phyloP scores from a whole-genome alignment of 257 asterid genomes.

The Leonotis leonurus region DNA sequence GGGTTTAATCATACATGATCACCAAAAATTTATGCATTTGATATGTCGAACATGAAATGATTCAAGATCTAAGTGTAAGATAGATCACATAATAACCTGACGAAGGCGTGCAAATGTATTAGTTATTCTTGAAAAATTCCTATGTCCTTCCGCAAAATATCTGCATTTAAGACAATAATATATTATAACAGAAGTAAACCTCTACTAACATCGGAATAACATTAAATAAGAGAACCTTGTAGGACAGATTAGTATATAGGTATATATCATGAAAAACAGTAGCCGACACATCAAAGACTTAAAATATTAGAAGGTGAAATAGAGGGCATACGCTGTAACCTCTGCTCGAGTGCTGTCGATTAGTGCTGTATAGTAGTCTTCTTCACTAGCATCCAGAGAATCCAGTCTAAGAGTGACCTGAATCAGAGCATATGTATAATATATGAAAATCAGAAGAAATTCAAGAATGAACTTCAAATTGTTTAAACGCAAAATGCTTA shows the following conservation, averaged over 20 bases:
- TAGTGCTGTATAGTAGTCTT: slow-evolving; percentile 78
- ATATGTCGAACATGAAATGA: not conserved
- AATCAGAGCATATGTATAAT: slow-evolving; percentile 10
- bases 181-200: slow-evolving; percentile 2
- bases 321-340: slow-evolving; percentile 66
- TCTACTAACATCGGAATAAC: not conserved
- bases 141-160: slow-evolving; percentile 66
- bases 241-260: not conserved
- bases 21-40: not conserved
- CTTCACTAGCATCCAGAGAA: slow-evolving; percentile 74
- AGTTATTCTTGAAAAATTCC: slow-evolving; percentile 82
- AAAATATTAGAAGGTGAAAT: slow-evolving; percentile 8
- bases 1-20: not conserved
- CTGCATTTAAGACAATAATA: slow-evolving; percentile 36
- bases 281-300: not conserved
- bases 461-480: slow-evolving; percentile 1
- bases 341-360: slow-evolving; percentile 81
- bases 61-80: slow-evolving; percentile 10
- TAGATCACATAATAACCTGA: slow-evolving; percentile 47
- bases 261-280: not conserved
- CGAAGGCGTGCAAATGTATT: slow-evolving; percentile 93
- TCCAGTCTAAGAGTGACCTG: slow-evolving; percentile 80
- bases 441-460: slow-evolving; percentile 1
- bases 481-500: slow-evolving; percentile 28
- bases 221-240: not conserved